Conservation (phyloP, 768 basidiomycete genomes). For the Leccinum variicolor region DNA sequence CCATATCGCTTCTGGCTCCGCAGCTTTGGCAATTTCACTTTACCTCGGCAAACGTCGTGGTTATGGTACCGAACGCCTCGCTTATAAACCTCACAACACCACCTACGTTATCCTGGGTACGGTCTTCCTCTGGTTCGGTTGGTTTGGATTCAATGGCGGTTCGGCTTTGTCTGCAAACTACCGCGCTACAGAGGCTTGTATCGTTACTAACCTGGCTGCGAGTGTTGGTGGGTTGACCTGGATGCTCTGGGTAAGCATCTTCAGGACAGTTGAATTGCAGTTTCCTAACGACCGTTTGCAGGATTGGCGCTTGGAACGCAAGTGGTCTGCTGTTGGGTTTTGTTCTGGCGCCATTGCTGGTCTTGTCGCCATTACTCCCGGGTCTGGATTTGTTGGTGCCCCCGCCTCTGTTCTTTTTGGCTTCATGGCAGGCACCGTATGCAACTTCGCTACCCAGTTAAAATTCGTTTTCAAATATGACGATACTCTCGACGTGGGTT, state of each 20-base stretch:
- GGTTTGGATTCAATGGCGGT: slow-evolving; percentile 97
- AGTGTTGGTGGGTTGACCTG: slow-evolving; percentile 85
- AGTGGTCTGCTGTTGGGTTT: slow-evolving; percentile 93
- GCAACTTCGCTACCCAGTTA: slow-evolving; percentile 95
- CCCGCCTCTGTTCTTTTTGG: slow-evolving; percentile 87
- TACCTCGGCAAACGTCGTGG: slow-evolving; percentile 90
- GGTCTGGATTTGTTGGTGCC: slow-evolving; percentile 74
- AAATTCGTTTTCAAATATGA: slow-evolving; percentile 79
- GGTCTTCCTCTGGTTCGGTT: slow-evolving; percentile 90
- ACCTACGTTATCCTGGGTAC: slow-evolving; percentile 94
- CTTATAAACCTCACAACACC: slow-evolving; percentile 94
- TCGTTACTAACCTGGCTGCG: slow-evolving; percentile 92
- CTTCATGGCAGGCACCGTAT: slow-evolving; percentile 74
- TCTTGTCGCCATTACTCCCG: slow-evolving; percentile 88
- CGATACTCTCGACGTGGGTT: slow-evolving; percentile 72
- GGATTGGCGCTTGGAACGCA: slow-evolving; percentile 90
- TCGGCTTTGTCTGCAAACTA: slow-evolving; percentile 86
- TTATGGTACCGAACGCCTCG: slow-evolving; percentile 85
- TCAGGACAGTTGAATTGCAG: background rate
- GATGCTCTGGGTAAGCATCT: slow-evolving; percentile 75
- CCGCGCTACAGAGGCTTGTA: slow-evolving; percentile 83
- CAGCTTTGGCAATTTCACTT: slow-evolving; percentile 86
- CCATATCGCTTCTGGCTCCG: slow-evolving; percentile 91
- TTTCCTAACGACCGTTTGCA: slow-evolving; percentile 17
- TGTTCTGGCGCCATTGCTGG: slow-evolving; percentile 94